phyloP scores from a whole-genome alignment of 768 basidiomycete genomes.

The Cubamyces lactineus region DNA sequence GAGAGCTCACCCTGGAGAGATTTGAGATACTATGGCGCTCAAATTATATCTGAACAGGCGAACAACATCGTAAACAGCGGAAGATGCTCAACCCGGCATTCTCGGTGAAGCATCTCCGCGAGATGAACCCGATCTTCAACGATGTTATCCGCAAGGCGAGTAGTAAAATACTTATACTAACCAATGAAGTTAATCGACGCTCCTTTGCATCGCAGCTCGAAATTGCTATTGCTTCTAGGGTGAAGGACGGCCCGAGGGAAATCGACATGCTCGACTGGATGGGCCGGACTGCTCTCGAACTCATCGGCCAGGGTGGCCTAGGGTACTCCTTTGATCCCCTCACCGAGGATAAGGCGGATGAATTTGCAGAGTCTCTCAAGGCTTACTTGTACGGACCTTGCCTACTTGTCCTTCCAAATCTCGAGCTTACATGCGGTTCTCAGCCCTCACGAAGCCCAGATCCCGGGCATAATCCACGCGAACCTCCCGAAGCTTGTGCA shows the following conservation, averaged over 20 bases:
- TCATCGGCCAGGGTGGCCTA: conserved; percentile 45
- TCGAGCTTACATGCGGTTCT: background rate
- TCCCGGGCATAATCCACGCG: background rate
- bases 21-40: background rate
- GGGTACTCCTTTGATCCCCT: conserved; percentile 43
- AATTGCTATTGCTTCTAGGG: background rate
- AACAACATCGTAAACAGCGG: conserved; percentile 25
- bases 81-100: conserved; percentile 31
- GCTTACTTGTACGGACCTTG: conserved; percentile 39
- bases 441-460: background rate
- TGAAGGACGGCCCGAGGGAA: background rate
- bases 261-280: conserved; percentile 38
- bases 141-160: conserved; percentile 17
- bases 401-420: background rate
- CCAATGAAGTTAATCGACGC: no score
- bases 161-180: no score
- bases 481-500: conserved; percentile 19
- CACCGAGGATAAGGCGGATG: conserved; percentile 31
- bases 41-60: conserved; percentile 1
- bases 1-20: background rate
- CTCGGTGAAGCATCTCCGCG: conserved; percentile 28
- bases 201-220: background rate
- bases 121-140: conserved; percentile 30
- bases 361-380: conserved; percentile 11
- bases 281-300: conserved; percentile 48